Conservation (phyloP, 2,329 filamentous ascomycete genomes). For the Verticillium klebahnii region DNA sequence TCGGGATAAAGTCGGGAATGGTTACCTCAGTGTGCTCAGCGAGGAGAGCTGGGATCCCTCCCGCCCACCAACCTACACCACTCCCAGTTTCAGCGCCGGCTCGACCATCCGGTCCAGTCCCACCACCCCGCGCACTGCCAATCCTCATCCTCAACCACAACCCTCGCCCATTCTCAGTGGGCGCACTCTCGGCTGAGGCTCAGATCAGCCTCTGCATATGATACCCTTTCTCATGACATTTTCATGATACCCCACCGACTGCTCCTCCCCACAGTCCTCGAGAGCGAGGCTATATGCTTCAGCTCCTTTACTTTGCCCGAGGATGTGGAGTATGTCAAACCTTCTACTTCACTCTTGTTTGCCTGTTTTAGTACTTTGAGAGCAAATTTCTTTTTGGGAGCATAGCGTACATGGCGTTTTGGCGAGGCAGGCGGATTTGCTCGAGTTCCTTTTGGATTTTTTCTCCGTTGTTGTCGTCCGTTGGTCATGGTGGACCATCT, state of each 20-base stretch:
- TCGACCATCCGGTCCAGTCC: constrained; percentile 31
- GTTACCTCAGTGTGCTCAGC: constrained; percentile 80
- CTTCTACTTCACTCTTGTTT: not conserved
- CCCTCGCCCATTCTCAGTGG: constrained; percentile 49
- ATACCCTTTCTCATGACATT: constrained; percentile 9
- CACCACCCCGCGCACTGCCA: constrained; percentile 25
- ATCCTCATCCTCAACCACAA: constrained; percentile 17
- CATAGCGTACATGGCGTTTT: constrained; percentile 37
- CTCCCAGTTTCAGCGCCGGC: constrained; percentile 29
- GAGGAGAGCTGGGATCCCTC: constrained; percentile 64
- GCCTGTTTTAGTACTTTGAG: constrained; percentile 9
- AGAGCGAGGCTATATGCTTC: not conserved
- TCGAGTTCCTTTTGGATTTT: not conserved
- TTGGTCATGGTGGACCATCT: not conserved
- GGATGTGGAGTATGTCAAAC: not conserved
- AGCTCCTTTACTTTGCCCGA: not conserved
- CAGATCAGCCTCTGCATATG: constrained; percentile 8
- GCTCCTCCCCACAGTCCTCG: not conserved
- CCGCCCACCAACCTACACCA: constrained; percentile 29
- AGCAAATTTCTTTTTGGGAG: constrained; percentile 24
- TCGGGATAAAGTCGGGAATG: constrained; percentile 78
- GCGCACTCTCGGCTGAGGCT: constrained; percentile 41
- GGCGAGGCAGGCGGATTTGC: constrained; percentile 10
- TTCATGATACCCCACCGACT: constrained; percentile 18
- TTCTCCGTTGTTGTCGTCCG: not conserved